Conservation (phyloP, 805 yeast genomes). For the Candida sonorensis region DNA sequence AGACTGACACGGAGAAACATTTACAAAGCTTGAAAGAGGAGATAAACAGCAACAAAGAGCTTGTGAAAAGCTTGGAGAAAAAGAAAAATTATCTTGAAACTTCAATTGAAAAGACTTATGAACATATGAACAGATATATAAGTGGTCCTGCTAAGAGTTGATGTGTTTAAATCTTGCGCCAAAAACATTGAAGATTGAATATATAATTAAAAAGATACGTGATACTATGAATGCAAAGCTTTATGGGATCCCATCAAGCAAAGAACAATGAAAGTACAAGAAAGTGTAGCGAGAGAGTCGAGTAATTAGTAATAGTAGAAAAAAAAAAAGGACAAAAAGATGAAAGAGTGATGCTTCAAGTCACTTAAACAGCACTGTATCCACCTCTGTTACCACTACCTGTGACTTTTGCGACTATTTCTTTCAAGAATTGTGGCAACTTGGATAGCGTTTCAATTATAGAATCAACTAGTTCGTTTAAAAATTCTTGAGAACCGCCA, state of each 20-base stretch:
- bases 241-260: too few species aligned
- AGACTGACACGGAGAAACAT: constrained; percentile 40
- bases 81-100: constrained; percentile 70
- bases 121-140: constrained; percentile 41
- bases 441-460: constrained; percentile 49
- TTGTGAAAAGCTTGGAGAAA: constrained; percentile 52
- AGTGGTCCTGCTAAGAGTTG: too few species aligned
- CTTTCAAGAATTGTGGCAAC: constrained; percentile 59
- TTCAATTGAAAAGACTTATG: constrained; percentile 67
- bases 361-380: constrained; percentile 75
- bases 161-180: too few species aligned
- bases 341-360: too few species aligned
- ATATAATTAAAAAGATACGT: too few species aligned
- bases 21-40: constrained; percentile 42
- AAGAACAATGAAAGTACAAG: too few species aligned
- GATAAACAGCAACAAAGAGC: constrained; percentile 48
- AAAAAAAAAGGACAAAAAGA: too few species aligned
- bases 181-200: too few species aligned
- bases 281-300: too few species aligned
- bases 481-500: constrained; percentile 61
- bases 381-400: constrained; percentile 74
- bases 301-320: too few species aligned
- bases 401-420: constrained; percentile 58
- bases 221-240: too few species aligned
- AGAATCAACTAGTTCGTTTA: constrained; percentile 67